Conservation (phyloP, 179 eudicot genomes). For the Silene coronaria region DNA sequence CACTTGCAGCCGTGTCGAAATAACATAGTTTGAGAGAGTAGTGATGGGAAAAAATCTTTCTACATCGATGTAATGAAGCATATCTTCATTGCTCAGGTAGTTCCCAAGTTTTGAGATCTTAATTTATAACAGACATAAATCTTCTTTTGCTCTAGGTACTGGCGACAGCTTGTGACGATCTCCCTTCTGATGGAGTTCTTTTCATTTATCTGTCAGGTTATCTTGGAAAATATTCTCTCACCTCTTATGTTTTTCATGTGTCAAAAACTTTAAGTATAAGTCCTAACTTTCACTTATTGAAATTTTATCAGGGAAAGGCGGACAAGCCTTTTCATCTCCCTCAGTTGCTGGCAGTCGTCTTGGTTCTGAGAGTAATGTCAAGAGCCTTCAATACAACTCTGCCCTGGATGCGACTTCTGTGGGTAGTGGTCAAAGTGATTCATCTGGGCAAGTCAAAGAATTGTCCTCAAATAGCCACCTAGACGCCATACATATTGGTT, state of each 20-base stretch:
- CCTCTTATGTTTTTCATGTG: neutral
- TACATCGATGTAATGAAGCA: neutral
- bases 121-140: slow-evolving; percentile 1
- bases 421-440: slow-evolving; percentile 33
- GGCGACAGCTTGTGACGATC: slow-evolving; percentile 81
- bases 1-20: too few relatives aligned
- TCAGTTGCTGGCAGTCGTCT: slow-evolving; percentile 36
- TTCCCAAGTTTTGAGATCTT: slow-evolving; percentile 1
- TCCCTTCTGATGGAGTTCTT: slow-evolving; percentile 79
- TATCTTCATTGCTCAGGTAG: neutral
- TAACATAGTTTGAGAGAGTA: neutral
- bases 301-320: slow-evolving; percentile 50
- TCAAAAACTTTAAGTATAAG: neutral
- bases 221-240: slow-evolving; percentile 9
- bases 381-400: slow-evolving; percentile 35
- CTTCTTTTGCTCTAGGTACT: slow-evolving; percentile 49
- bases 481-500: slow-evolving; percentile 57
- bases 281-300: slow-evolving; percentile 11
- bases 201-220: slow-evolving; percentile 69
- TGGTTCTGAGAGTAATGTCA: slow-evolving; percentile 31
- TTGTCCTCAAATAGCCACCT: slow-evolving; percentile 22
- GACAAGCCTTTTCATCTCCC: slow-evolving; percentile 33
- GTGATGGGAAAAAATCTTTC: neutral
- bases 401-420: slow-evolving; percentile 25
- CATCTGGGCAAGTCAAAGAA: slow-evolving; percentile 34